Base-by-base conservation (phyloP, 2,329 filamentous ascomycete genomes). In the Colletotrichum sp. region DNA sequence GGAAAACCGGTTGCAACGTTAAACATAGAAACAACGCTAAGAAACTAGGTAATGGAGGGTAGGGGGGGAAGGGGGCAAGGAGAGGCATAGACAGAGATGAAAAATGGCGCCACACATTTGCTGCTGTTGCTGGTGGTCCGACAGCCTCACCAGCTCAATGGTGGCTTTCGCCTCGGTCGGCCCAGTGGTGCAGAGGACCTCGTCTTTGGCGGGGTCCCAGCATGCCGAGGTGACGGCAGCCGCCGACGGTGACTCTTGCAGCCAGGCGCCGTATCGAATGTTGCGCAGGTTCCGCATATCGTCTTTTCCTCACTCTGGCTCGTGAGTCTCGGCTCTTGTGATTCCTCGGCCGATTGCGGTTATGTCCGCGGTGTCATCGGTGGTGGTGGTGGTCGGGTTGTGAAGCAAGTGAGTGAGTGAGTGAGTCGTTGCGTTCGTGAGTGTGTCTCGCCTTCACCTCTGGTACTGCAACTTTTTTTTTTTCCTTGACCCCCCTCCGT, bases 221-320 rank as follows among this genome's bases (percentile, higher is more conserved):
- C 93, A 92, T 34, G 95, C 94, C 69, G 95, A 94, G 81, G 91
- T 89, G 78, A 89, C 85, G 68, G 68, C 30, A 59, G 36, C 34
- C 69, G 68, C 70, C 32, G 69, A 62, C n/a, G 55, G 16, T 21
- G 32, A 34, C 57, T 32, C 44, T 44, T 66, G 69, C 39, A 70
- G 72, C 70, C 93, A 93, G 83, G 91, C 88, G 80, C 91, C 90
- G 83, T 95, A 93, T 82, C 91, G 92, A 81, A 96, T 92, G 84
- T 93, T 96, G 86, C 92, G 94, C 80, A 99, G 90, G 85, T 98
- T 99, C 83, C 95, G 94, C 96, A 99, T 99, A 21, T 66, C 71
- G 24, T 32, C 13, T 55, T 30, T 60, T 26, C 21, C 44, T 44
- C 39, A 18, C 28, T 65, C 26, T 74, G 52, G 55, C 64, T 52